Conservation (phyloP, 495 filamentous ascomycete genomes). For the Penicillium argentinense region DNA sequence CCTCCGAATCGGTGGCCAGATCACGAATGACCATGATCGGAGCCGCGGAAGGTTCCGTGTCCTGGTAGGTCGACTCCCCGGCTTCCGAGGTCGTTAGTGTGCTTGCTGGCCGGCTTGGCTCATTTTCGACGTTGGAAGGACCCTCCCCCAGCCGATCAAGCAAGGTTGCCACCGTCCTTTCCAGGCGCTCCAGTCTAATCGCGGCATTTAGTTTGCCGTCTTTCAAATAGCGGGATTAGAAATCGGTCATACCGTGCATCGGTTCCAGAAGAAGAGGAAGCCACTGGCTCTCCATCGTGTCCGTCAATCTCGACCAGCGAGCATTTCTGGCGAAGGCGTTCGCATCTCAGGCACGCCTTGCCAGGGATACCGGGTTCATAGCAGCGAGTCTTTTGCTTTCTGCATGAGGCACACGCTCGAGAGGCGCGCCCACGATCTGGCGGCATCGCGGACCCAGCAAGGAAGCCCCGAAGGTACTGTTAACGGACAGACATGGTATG, state of each 20-base stretch:
- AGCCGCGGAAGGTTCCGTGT: conserved; percentile 26
- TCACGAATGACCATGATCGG: conserved; percentile 38
- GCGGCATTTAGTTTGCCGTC: conserved; percentile 8
- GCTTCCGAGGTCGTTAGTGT: conserved; percentile 13
- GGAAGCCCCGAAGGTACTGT: neutral
- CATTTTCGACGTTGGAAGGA: conserved; percentile 9
- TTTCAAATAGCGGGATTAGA: neutral
- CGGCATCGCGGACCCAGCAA: conserved; percentile 31
- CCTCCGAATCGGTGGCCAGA: conserved; percentile 32
- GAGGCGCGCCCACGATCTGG: conserved; percentile 46
- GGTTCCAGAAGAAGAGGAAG: conserved; percentile 8
- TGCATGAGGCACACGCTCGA: conserved; percentile 42
- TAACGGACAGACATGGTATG: neutral
- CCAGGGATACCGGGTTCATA: conserved; percentile 35
- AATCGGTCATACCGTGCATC: conserved; percentile 21
- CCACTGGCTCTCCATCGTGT: neutral
- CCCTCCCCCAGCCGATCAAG: conserved; percentile 36
- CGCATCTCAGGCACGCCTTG: conserved; percentile 39
- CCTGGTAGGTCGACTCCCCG: conserved; percentile 12
- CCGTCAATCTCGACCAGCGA: conserved; percentile 22
- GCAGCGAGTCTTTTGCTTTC: conserved; percentile 47
- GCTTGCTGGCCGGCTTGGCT: conserved; percentile 9
- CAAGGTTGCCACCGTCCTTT: conserved; percentile 31
- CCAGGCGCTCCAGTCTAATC: conserved; percentile 35
- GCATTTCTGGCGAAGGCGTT: conserved; percentile 35